phyloP scores from a whole-genome alignment of 768 basidiomycete species.

The Lactarius psammicola region DNA sequence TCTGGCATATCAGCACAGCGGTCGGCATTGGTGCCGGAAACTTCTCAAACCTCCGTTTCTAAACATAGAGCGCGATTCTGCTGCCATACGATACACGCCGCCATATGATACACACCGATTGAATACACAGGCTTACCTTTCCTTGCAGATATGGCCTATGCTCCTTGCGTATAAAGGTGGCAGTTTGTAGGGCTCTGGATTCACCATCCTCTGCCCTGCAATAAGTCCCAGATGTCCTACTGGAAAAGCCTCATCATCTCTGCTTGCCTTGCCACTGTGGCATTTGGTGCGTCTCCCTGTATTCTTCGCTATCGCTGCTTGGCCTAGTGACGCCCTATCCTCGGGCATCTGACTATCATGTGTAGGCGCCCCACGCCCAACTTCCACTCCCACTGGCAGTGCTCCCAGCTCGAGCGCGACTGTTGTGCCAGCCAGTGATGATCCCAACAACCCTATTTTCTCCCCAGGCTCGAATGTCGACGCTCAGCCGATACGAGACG shows the following conservation, averaged over 20 bases:
- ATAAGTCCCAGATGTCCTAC: background rate
- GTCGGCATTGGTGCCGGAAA: background rate
- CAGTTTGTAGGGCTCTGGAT: background rate
- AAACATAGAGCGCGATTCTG: background rate
- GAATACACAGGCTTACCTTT: background rate
- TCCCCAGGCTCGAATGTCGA: slow-evolving; percentile 26
- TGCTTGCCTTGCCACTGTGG: background rate
- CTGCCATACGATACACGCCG: background rate
- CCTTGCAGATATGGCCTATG: background rate
- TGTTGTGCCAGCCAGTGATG: slow-evolving; percentile 31
- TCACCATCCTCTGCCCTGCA: background rate
- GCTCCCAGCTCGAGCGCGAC: slow-evolving; percentile 24
- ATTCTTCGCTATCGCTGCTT: too few relatives aligned
- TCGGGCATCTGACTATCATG: background rate
- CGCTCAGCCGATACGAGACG: slow-evolving; percentile 46
- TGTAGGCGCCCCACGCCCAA: background rate
- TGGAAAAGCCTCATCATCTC: background rate
- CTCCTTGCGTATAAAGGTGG: background rate
- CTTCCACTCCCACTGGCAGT: too few relatives aligned
- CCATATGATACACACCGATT: background rate
- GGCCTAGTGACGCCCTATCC: too few relatives aligned
- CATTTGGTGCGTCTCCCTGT: background rate
- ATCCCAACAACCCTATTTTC: slow-evolving; percentile 34
- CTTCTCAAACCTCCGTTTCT: background rate
- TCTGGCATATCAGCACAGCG: too few relatives aligned